These are phyloP conservation scores for Lasiodiplodia sp. DNA, from an alignment of 2,329 filamentous ascomycete genomes.

Conservation along the genomic window DNA sequence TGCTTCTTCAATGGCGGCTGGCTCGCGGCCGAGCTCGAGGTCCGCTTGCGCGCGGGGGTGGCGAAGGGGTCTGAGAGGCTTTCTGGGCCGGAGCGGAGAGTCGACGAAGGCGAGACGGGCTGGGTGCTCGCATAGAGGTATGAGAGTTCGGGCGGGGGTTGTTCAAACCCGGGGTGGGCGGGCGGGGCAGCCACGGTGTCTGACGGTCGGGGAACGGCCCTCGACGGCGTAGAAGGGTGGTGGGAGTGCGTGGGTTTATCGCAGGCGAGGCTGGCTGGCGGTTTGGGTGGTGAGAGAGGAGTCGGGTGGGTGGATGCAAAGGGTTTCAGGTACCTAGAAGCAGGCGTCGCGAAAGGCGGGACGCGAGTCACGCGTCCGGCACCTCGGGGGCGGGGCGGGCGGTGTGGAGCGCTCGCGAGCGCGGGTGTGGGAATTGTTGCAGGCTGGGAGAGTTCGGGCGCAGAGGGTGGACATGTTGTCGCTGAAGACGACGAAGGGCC, in stretches of 20 bases:
- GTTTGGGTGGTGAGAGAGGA: conserved; percentile 5
- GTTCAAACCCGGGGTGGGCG: conserved; percentile 35
- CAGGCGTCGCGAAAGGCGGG: conserved; percentile 8
- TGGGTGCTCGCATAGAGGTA: conserved; percentile 34
- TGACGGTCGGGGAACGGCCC: conserved; percentile 14
- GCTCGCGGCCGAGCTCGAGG: conserved; percentile 34
- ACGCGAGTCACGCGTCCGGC: conserved; percentile 11
- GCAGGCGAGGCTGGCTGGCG: background rate
- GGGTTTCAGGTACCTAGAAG: conserved; percentile 21
- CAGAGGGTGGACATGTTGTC: conserved; percentile 8
- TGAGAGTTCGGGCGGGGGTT: conserved; percentile 35
- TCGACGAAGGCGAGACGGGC: conserved; percentile 31
- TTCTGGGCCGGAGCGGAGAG: conserved; percentile 31
- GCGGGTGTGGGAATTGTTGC: conserved; percentile 3
- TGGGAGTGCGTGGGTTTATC: background rate
- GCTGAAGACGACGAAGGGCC: background rate
- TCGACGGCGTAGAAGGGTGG: background rate
- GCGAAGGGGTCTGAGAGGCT: conserved; percentile 32
- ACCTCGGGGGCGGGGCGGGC: conserved; percentile 11
- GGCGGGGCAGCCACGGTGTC: conserved; percentile 43
- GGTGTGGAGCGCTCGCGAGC: conserved; percentile 5
- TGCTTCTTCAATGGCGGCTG: conserved; percentile 31
- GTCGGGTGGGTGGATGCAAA: conserved; percentile 7
- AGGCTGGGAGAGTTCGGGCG: background rate
- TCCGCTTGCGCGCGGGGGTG: conserved; percentile 20